Conservation (phyloP, 1,139 yeast species). For the Pichiaceae sp. region DNA sequence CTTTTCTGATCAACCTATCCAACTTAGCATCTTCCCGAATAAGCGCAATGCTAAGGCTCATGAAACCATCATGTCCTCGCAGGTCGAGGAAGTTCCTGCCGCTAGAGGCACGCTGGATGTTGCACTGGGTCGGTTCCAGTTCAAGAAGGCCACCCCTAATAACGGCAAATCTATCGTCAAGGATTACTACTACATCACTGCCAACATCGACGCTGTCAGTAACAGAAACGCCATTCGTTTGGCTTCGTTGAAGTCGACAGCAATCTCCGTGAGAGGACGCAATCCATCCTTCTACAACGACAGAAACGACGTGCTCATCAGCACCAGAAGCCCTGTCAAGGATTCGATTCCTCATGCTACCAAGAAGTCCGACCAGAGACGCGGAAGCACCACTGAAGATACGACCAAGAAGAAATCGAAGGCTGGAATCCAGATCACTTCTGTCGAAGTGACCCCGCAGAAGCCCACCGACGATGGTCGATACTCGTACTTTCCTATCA, state of each 20-base stretch:
- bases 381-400: neutral
- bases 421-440: neutral
- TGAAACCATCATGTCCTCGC: neutral
- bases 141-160: conserved; percentile 57
- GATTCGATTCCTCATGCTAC: neutral
- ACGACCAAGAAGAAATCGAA: neutral
- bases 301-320: conserved; percentile 36
- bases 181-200: conserved; percentile 44
- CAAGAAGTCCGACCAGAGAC: neutral
- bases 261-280: conserved; percentile 57
- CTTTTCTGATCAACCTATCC: conserved; percentile 4
- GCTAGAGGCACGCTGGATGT: conserved; percentile 5
- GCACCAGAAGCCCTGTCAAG: neutral
- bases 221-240: conserved; percentile 2
- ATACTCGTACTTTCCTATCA: conserved; percentile 12
- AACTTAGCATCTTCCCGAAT: conserved; percentile 4
- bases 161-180: conserved; percentile 48
- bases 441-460: neutral
- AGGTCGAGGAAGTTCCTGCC: neutral
- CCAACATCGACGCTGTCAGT: conserved; percentile 22
- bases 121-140: conserved; percentile 27
- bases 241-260: conserved; percentile 27
- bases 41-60: neutral
- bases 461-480: neutral
- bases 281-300: conserved; percentile 58